A percentile compares a stretch with the other conserved stretches of the same genome.
These are phyloP conservation scores for Vickermania ingenoplastis DNA, from an alignment of 208 protist species.

Conservation along the genomic window DNA sequence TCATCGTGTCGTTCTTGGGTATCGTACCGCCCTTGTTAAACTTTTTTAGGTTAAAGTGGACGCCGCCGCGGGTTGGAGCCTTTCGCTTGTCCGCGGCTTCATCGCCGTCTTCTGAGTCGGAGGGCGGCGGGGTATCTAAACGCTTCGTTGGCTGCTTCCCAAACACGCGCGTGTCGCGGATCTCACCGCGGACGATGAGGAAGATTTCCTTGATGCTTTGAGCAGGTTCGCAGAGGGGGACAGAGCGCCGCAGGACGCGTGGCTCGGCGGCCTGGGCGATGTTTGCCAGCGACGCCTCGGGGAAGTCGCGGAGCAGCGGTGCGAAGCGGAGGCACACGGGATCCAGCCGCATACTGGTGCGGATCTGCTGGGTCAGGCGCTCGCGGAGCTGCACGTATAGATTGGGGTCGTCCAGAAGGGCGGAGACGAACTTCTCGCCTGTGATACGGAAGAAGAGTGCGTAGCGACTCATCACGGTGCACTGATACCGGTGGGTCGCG, in stretches of 20 bases:
- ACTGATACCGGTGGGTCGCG: slow-evolving; percentile 54
- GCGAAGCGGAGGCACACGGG: slow-evolving; percentile 43
- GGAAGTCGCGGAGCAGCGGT: slow-evolving; percentile 56
- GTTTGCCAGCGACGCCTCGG: slow-evolving; percentile 24
- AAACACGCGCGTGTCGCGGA: slow-evolving; percentile 64
- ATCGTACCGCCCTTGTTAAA: neutral
- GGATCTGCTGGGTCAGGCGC: slow-evolving; percentile 36
- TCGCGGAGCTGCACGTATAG: slow-evolving; percentile 54
- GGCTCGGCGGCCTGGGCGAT: slow-evolving; percentile 43
- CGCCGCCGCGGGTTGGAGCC: neutral
- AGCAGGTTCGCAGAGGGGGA: slow-evolving; percentile 61
- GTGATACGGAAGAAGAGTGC: slow-evolving; percentile 62
- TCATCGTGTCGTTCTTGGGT: neutral
- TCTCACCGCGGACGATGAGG: slow-evolving; percentile 45
- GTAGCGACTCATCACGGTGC: slow-evolving; percentile 55
- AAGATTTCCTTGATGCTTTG: slow-evolving; percentile 67
- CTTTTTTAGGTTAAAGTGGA: neutral
- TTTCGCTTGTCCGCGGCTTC: neutral
- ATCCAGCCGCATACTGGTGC: slow-evolving; percentile 53
- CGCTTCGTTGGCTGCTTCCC: slow-evolving; percentile 31
- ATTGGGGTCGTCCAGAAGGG: slow-evolving; percentile 70
- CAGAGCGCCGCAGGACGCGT: slow-evolving; percentile 44
- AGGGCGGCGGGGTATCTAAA: slow-evolving; percentile 24
- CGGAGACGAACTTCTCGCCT: slow-evolving; percentile 61
- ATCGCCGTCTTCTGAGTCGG: slow-evolving; percentile 13